phyloP scores from a whole-genome alignment of 106 monocot genomes.

The Dioscorea alata region DNA sequence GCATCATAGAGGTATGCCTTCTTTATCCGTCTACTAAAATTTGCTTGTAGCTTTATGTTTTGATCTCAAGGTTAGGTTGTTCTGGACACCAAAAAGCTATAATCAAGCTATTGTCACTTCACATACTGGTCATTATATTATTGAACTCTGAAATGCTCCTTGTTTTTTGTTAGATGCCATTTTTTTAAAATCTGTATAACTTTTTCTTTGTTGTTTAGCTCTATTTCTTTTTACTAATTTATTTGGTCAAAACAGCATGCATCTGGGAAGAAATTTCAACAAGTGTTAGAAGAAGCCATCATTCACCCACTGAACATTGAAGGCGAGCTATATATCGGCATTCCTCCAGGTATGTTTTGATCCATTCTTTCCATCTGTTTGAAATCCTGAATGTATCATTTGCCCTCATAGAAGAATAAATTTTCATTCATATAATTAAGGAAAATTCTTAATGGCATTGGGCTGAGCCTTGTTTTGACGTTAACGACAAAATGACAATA shows the following conservation, averaged over 20 bases:
- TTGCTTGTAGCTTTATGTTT: background rate
- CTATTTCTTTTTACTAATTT: background rate
- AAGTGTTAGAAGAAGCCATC: conserved; percentile 91
- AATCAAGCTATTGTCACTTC: too few species aligned
- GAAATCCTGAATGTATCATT: background rate
- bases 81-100: too few species aligned
- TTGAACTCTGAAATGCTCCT: too few species aligned
- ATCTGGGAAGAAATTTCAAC: conserved; percentile 86
- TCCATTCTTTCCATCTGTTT: background rate
- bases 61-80: background rate
- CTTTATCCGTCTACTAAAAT: background rate
- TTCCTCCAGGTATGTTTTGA: conserved; percentile 73
- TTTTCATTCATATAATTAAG: too few species aligned
- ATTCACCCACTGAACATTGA: conserved; percentile 75
- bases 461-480: too few species aligned
- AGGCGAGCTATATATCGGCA: conserved; percentile 93
- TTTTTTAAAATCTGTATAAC: background rate
- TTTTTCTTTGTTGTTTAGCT: background rate
- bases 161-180: background rate
- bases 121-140: too few species aligned
- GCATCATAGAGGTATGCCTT: conserved; percentile 73
- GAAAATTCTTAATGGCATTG: too few species aligned
- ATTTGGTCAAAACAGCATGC: conserved; percentile 55
- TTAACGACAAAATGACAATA: too few species aligned
- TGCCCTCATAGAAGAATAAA: too few species aligned